These are phyloP conservation scores for Cordyceps militaris DNA, from an alignment of 2,329 filamentous ascomycete species.

Conservation along the genomic window DNA sequence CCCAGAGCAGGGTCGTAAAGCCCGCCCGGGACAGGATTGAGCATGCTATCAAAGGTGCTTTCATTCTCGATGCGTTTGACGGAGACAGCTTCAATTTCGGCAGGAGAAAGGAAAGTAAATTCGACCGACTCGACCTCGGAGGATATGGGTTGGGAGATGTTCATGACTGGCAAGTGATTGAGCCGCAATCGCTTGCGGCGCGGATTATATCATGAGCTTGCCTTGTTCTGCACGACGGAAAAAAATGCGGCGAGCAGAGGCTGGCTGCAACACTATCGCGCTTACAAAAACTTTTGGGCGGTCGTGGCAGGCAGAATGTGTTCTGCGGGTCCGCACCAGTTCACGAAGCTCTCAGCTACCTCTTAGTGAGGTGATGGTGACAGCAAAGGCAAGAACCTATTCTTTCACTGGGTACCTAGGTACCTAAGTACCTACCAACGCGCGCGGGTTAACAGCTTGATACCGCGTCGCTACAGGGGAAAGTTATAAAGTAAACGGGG, in stretches of 20 bases:
- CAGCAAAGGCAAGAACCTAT: too few relatives aligned
- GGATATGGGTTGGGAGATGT: slow-evolving; percentile 72
- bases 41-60: slow-evolving; percentile 84
- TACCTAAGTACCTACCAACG: too few relatives aligned
- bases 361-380: too few relatives aligned
- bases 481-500: too few relatives aligned
- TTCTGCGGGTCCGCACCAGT: background rate
- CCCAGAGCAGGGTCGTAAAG: slow-evolving; percentile 90
- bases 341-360: too few relatives aligned
- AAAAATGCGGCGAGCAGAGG: slow-evolving; percentile 11
- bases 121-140: slow-evolving; percentile 82
- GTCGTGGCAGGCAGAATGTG: slow-evolving; percentile 22
- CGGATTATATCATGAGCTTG: slow-evolving; percentile 8
- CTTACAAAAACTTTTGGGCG: slow-evolving; percentile 19
- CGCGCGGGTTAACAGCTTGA: too few relatives aligned
- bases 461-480: too few relatives aligned
- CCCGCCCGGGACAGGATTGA: slow-evolving; percentile 84
- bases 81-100: slow-evolving; percentile 82
- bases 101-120: slow-evolving; percentile 74
- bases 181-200: slow-evolving; percentile 12
- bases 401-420: too few relatives aligned
- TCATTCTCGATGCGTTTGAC: slow-evolving; percentile 92
- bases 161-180: slow-evolving; percentile 41
- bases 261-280: slow-evolving; percentile 15
- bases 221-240: slow-evolving; percentile 8